Evolutionary conservation across 805 yeast genomes (phyloP).

Genomic region (Candida railenensis): DNA sequence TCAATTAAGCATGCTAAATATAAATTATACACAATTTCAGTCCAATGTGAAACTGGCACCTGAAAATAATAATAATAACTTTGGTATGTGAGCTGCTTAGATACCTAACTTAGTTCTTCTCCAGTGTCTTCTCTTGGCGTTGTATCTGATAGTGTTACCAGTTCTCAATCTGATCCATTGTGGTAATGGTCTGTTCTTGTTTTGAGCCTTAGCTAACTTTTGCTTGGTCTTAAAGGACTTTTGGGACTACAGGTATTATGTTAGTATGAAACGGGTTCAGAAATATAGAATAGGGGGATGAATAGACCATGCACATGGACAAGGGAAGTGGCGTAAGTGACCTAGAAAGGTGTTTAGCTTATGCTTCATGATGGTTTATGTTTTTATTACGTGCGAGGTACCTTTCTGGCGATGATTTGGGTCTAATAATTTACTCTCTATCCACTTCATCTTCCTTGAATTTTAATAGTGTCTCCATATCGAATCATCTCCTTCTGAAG

Average conservation of each 20-base stretch:
- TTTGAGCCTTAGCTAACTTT: slow-evolving; percentile 98
- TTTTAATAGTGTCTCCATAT: too few relatives aligned
- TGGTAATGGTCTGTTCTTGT: slow-evolving; percentile 99
- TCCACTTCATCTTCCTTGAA: too few relatives aligned
- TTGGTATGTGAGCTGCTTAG: slow-evolving; percentile 44
- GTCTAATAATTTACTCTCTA: too few relatives aligned
- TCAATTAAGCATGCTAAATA: slow-evolving; percentile 6
- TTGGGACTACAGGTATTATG: slow-evolving; percentile 63
- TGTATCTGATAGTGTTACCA: slow-evolving; percentile 95
- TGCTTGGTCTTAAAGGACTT: slow-evolving; percentile 96
- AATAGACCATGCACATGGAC: too few relatives aligned
- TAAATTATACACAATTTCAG: not conserved
- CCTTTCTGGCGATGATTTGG: too few relatives aligned
- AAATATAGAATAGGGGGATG: too few relatives aligned
- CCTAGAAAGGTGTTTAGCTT: too few relatives aligned
- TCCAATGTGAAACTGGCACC: not conserved
- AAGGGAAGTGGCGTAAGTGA: too few relatives aligned
- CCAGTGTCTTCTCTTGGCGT: slow-evolving; percentile 99
- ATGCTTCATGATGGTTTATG: too few relatives aligned
- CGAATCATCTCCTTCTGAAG: too few relatives aligned
- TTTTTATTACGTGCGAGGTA: too few relatives aligned
- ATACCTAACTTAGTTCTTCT: slow-evolving; percentile 98
- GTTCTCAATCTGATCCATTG: slow-evolving; percentile 99
- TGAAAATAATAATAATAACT: not conserved
- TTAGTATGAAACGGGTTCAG: slow-evolving; percentile 12